Conservation (phyloP, 495 filamentous ascomycete species). For the Hypoxylon cercidicola region DNA sequence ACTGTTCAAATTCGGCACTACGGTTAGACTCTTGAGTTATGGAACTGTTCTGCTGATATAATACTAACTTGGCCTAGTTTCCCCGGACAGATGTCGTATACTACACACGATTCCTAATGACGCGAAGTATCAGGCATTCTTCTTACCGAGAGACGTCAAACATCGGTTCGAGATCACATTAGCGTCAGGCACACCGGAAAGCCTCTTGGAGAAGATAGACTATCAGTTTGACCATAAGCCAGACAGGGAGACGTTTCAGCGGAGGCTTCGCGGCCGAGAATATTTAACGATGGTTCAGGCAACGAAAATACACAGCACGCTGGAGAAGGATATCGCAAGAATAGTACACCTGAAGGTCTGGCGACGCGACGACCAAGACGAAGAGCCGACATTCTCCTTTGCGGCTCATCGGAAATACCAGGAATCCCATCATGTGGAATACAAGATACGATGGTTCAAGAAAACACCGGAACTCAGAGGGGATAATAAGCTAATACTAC, state of each 20-base stretch:
- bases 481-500: constrained; percentile 28
- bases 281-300: constrained; percentile 30
- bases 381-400: constrained; percentile 39
- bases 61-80: constrained; percentile 26
- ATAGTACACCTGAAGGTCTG: constrained; percentile 37
- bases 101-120: constrained; percentile 37
- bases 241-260: constrained; percentile 34
- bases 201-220: not conserved
- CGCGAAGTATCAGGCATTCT: constrained; percentile 13
- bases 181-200: not conserved
- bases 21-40: constrained; percentile 2
- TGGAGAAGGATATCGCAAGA: constrained; percentile 23
- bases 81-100: constrained; percentile 11
- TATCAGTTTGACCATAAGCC: constrained; percentile 33
- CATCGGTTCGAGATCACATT: constrained; percentile 29
- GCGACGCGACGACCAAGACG: constrained; percentile 22
- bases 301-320: constrained; percentile 22
- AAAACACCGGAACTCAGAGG: constrained; percentile 29
- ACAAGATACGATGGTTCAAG: constrained; percentile 40
- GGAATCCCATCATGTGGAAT: constrained; percentile 29
- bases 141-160: constrained; percentile 23
- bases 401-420: constrained; percentile 13
- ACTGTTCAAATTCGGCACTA: constrained; percentile 18
- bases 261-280: constrained; percentile 14
- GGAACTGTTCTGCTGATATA: not conserved